Conservation (phyloP, 2,329 filamentous ascomycete genomes). For the Orbilia quercus region DNA sequence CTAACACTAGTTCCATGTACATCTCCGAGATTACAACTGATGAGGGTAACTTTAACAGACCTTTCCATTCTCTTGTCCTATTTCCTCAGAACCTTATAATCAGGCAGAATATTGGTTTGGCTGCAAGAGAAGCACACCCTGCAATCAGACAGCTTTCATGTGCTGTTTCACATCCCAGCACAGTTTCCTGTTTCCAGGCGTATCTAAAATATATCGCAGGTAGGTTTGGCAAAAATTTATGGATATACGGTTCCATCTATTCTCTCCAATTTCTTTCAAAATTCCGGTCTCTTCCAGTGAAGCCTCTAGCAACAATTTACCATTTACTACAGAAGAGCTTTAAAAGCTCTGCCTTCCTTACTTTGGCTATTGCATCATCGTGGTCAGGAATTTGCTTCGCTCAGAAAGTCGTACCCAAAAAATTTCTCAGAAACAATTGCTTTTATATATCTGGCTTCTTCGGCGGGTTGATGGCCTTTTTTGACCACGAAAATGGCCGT, state of each 20-base stretch:
- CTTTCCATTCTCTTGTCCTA: slow-evolving; percentile 36
- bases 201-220: slow-evolving; percentile 16
- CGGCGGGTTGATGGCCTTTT: slow-evolving; percentile 36
- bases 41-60: background rate
- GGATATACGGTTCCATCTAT: slow-evolving; percentile 19
- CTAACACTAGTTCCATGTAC: background rate
- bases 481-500: slow-evolving; percentile 24
- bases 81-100: slow-evolving; percentile 14
- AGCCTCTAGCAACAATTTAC: slow-evolving; percentile 1
- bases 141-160: slow-evolving; percentile 42
- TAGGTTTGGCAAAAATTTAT: slow-evolving; percentile 26
- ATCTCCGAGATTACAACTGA: background rate
- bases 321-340: slow-evolving; percentile 17
- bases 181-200: slow-evolving; percentile 33
- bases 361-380: slow-evolving; percentile 29
- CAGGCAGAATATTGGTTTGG: background rate
- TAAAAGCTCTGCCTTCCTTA: slow-evolving; percentile 28
- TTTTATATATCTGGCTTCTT: slow-evolving; percentile 43
- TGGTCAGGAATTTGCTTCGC: slow-evolving; percentile 47
- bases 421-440: slow-evolving; percentile 11
- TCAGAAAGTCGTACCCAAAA: slow-evolving; percentile 30
- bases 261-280: slow-evolving; percentile 24
- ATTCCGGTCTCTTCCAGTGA: slow-evolving; percentile 6
- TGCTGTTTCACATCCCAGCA: slow-evolving; percentile 45
- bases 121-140: slow-evolving; percentile 38